These are phyloP conservation scores for Talaromyces islandicus DNA, from an alignment of 2,329 filamentous ascomycete species.

Conservation along the genomic window DNA sequence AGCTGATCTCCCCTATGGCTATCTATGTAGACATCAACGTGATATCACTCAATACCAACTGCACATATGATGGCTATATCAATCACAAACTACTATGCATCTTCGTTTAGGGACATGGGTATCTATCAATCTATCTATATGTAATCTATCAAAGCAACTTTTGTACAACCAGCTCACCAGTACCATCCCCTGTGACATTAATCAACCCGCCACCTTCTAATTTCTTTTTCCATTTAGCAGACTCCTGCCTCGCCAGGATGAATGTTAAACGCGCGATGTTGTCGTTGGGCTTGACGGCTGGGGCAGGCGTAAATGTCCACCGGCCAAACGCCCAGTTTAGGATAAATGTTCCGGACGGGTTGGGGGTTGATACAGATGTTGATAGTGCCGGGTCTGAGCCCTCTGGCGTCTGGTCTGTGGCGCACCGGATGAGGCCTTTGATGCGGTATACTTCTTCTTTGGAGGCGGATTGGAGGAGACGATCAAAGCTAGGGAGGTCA, in stretches of 20 bases:
- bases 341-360: slow-evolving; percentile 56
- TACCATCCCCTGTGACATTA: slow-evolving; percentile 16
- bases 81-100: neutral
- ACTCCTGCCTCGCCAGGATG: slow-evolving; percentile 43
- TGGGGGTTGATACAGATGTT: slow-evolving; percentile 19
- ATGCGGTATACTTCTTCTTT: slow-evolving; percentile 96
- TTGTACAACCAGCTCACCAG: slow-evolving; percentile 27
- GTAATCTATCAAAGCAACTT: slow-evolving; percentile 22
- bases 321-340: slow-evolving; percentile 97
- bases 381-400: slow-evolving; percentile 10
- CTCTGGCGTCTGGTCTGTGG: slow-evolving; percentile 31
- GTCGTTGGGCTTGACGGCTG: slow-evolving; percentile 26
- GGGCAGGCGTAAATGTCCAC: slow-evolving; percentile 74
- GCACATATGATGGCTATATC: neutral
- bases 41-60: no score
- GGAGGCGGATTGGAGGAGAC: slow-evolving; percentile 65
- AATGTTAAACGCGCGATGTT: slow-evolving; percentile 38
- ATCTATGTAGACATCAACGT: no score
- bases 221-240: slow-evolving; percentile 44
- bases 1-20: no score
- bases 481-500: slow-evolving; percentile 55
- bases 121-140: neutral
- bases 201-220: slow-evolving; percentile 36
- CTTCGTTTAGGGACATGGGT: neutral
- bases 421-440: slow-evolving; percentile 60